These are phyloP conservation scores for Hypoxylon trugodes DNA, from an alignment of 495 filamentous ascomycete genomes.

Conservation along the genomic window DNA sequence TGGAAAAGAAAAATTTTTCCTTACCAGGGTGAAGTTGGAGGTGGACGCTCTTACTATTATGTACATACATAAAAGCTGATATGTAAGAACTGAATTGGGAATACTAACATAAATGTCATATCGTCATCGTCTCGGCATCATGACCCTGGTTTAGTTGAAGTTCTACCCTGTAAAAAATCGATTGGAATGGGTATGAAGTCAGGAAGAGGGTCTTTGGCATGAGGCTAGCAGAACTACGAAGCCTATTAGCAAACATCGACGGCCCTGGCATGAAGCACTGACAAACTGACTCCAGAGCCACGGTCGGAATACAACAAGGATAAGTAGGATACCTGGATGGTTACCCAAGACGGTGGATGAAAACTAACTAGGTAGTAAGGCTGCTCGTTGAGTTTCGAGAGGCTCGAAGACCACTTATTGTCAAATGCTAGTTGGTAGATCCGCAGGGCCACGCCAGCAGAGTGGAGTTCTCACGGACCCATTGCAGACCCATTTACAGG, in stretches of 20 bases:
- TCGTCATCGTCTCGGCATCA: conserved; percentile 11
- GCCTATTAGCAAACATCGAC: conserved; percentile 30
- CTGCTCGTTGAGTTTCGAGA: conserved; percentile 2
- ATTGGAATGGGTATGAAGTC: conserved; percentile 31
- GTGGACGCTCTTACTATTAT: conserved; percentile 11
- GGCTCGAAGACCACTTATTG: conserved; percentile 12
- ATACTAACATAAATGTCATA: conserved; percentile 16
- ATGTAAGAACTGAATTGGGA: conserved; percentile 10
- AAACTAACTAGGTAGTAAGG: neutral
- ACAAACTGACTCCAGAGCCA: conserved; percentile 7
- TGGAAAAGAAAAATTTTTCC: conserved; percentile 1
- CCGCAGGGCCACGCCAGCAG: conserved; percentile 20
- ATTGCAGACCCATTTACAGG: conserved; percentile 19
- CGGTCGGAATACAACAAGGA: conserved; percentile 2
- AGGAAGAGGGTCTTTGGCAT: conserved; percentile 5
- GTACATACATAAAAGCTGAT: neutral
- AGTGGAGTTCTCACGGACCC: conserved; percentile 18
- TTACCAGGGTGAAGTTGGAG: conserved; percentile 11
- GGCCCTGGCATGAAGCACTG: conserved; percentile 22
- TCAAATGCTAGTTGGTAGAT: no score
- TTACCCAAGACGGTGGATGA: conserved; percentile 28
- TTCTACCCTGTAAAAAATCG: neutral
- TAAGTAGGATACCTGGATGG: conserved; percentile 7
- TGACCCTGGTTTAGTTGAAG: conserved; percentile 7
- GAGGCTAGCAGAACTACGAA: conserved; percentile 12